Base-by-base conservation (phyloP, 495 filamentous ascomycete species). In the Cercophora sp. region DNA sequence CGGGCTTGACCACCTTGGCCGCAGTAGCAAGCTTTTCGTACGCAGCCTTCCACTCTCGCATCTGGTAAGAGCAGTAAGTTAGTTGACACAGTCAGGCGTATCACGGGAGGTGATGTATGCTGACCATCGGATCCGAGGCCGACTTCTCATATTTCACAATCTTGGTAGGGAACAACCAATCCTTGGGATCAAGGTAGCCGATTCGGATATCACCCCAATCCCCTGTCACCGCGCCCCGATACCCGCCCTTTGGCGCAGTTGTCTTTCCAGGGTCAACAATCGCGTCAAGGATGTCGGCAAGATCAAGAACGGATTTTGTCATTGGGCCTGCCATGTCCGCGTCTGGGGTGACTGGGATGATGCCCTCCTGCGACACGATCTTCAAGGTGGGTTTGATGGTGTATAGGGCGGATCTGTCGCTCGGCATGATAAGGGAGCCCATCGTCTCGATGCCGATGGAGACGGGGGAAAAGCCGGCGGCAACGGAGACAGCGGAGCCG, bases 361-460 rank as follows among this genome's bases (percentile, higher is more conserved):
- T 19, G 8, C 37, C 49, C 8, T 43, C 20, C 2, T 25, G 32
- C 1, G 36, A 16, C 18, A 49, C 19, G 18, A 8, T 20, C 13
- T 48, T 48, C 3, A 40, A 19, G 0, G 55, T 52, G 2, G 43
- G 48, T 6, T 57, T 63, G 45, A 63, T 24, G 4, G 61, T 68
- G 50, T 77, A 78, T 4, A 80, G 45, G 1, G 65, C 73, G 8
- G 70, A 70, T 0, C 68, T 55, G 11, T 57, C 65, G 1, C 72
- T 66, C 0, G 77, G 75, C 5, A 45, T 45, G 10, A 76, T 47
- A 16, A 78, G 62, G 2, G 73, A 79, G 0, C 75, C 72, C 48
- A 69, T 61, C 3, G 78, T 77, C 48, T 80, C 77, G 2, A 73
- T 71, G 0, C 73, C 77, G 0, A 80, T 56, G 0, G 73, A 42